Conservation (phyloP, 257 asterid genomes). For the Salvia hispanica region DNA sequence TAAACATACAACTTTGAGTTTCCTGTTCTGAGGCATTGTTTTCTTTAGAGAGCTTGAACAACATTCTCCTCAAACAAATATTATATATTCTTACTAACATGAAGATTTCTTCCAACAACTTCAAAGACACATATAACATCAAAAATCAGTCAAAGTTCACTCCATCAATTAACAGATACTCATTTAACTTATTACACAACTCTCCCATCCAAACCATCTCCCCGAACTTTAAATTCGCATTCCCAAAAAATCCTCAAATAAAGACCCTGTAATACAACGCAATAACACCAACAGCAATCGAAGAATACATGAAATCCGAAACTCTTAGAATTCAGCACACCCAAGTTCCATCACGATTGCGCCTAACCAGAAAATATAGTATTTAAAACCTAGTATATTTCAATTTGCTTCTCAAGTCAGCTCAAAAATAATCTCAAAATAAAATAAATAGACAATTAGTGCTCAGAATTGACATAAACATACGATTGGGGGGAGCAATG, state of each 20-base stretch:
- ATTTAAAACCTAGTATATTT: not conserved
- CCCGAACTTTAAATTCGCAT: not conserved
- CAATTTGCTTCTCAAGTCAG: not conserved
- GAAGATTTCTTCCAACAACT: not conserved
- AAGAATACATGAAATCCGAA: not conserved
- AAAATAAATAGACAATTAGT: not conserved
- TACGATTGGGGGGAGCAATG: constrained; percentile 3
- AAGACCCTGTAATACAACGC: not conserved
- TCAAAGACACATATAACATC: not conserved
- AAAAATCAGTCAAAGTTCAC: not conserved
- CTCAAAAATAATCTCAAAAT: not conserved
- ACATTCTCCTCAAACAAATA: not conserved
- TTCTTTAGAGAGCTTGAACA: not conserved
- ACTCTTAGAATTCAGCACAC: not conserved
- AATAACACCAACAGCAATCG: not conserved
- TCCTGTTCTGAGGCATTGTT: not conserved
- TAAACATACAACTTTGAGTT: not conserved
- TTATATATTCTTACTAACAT: not conserved
- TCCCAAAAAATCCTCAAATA: not conserved
- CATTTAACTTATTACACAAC: not conserved
- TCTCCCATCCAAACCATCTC: not conserved
- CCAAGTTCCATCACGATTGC: constrained; percentile 3
- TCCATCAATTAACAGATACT: not conserved
- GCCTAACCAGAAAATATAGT: not conserved
- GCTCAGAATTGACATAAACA: not conserved